Evolutionary conservation across 495 filamentous ascomycete genomes (phyloP).

Genomic region (Astrocystis sublimbata): DNA sequence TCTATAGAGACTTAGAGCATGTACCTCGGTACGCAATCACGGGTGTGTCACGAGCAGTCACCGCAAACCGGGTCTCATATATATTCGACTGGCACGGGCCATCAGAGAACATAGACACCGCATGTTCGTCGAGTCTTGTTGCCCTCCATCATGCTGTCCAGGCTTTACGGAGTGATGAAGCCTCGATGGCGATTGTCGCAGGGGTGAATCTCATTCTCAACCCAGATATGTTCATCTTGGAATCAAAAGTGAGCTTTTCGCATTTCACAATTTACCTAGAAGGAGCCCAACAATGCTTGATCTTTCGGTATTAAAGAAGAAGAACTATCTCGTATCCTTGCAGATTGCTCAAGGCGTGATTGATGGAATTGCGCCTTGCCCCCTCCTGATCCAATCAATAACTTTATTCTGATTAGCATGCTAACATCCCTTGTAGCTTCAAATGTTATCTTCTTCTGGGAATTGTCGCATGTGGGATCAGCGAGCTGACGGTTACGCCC

Average conservation of each 20-base stretch:
- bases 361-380: no score
- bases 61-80: constrained; percentile 55
- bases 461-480: constrained; percentile 44
- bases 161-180: constrained; percentile 44
- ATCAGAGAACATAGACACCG: constrained; percentile 44
- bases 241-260: neutral
- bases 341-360: no score
- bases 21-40: constrained; percentile 27
- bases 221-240: constrained; percentile 19
- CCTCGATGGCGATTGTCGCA: constrained; percentile 39
- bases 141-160: constrained; percentile 44
- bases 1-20: constrained; percentile 29
- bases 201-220: constrained; percentile 34
- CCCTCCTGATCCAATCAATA: no score
- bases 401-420: no score
- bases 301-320: no score
- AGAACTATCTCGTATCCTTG: neutral
- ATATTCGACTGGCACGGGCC: constrained; percentile 43
- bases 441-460: constrained; percentile 37
- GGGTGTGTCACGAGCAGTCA: constrained; percentile 29
- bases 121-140: constrained; percentile 47
- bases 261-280: no score
- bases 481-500: constrained; percentile 61
- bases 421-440: neutral
- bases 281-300: no score